Conservation (phyloP, 2,329 filamentous ascomycete species). For the Aureobasidium namibiae region DNA sequence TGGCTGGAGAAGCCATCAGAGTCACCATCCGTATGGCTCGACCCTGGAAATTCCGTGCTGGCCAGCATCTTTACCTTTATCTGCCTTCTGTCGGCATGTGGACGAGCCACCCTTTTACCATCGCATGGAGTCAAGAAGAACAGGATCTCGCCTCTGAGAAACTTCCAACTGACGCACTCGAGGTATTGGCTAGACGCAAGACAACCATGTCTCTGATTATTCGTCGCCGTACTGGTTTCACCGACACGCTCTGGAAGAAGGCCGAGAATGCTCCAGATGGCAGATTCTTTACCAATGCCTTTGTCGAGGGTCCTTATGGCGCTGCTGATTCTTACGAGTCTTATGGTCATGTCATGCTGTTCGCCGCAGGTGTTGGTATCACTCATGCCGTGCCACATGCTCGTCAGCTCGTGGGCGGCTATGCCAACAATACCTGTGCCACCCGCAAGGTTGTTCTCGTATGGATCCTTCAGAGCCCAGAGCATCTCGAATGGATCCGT, state of each 20-base stretch:
- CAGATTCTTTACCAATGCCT: constrained; percentile 57
- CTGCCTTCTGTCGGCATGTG: constrained; percentile 63
- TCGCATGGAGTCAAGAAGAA: constrained; percentile 67
- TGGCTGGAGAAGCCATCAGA: constrained; percentile 66
- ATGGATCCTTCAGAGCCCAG: constrained; percentile 86
- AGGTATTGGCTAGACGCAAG: constrained; percentile 42
- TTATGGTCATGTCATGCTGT: constrained; percentile 84
- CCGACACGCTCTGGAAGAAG: constrained; percentile 67
- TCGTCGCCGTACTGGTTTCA: constrained; percentile 81
- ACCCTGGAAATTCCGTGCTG: constrained; percentile 67
- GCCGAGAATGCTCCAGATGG: constrained; percentile 48
- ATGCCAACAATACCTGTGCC: constrained; percentile 64
- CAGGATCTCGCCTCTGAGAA: constrained; percentile 34
- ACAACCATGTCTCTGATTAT: constrained; percentile 70
- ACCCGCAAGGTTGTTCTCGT: constrained; percentile 75
- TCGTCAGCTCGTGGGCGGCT: constrained; percentile 50
- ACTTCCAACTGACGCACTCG: constrained; percentile 41
- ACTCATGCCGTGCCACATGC: constrained; percentile 90
- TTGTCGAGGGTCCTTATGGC: constrained; percentile 50
- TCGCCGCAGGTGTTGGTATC: constrained; percentile 89
- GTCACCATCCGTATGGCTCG: constrained; percentile 67
- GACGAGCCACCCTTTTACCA: constrained; percentile 72
- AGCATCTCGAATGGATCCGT: constrained; percentile 87
- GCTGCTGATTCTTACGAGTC: constrained; percentile 70
- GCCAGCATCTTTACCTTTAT: constrained; percentile 74